Conservation (phyloP, 495 filamentous ascomycete genomes). For the Aspergillus incahuasiensis region DNA sequence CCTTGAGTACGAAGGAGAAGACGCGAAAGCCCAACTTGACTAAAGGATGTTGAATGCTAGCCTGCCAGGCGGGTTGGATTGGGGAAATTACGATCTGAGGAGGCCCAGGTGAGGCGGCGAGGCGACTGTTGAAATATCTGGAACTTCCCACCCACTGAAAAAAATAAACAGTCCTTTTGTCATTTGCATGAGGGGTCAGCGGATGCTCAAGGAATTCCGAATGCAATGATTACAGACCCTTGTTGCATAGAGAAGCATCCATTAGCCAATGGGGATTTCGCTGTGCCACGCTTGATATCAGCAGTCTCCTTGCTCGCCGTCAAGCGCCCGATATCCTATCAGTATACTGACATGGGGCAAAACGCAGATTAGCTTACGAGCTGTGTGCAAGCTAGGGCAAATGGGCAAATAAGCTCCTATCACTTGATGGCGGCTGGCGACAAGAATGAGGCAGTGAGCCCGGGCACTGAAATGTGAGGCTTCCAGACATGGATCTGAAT, state of each 20-base stretch:
- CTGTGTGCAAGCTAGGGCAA: not conserved
- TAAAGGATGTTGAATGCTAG: not conserved
- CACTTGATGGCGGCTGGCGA: not conserved
- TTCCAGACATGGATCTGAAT: conserved; percentile 8
- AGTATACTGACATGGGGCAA: conserved; percentile 1
- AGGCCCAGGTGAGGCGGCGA: not conserved
- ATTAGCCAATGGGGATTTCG: conserved; percentile 8
- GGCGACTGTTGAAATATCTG: conserved; percentile 4
- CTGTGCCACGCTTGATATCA: not conserved
- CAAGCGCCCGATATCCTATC: conserved; percentile 4
- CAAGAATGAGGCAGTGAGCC: conserved; percentile 6
- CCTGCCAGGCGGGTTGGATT: not conserved
- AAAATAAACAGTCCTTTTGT: not conserved
- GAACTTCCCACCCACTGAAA: not conserved
- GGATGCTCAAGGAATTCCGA: not conserved
- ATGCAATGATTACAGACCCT: conserved; percentile 4
- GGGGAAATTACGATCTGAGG: not conserved
- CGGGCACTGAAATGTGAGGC: conserved; percentile 14
- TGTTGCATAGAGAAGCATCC: not conserved
- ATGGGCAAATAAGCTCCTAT: conserved; percentile 6
- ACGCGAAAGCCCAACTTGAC: not conserved
- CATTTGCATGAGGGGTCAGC: conserved; percentile 2
- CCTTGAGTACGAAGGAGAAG: not conserved
- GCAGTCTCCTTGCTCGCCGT: not conserved
- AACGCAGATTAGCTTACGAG: not conserved